Conservation (phyloP, 2,329 filamentous ascomycete species). For the Aureobasidium lini region DNA sequence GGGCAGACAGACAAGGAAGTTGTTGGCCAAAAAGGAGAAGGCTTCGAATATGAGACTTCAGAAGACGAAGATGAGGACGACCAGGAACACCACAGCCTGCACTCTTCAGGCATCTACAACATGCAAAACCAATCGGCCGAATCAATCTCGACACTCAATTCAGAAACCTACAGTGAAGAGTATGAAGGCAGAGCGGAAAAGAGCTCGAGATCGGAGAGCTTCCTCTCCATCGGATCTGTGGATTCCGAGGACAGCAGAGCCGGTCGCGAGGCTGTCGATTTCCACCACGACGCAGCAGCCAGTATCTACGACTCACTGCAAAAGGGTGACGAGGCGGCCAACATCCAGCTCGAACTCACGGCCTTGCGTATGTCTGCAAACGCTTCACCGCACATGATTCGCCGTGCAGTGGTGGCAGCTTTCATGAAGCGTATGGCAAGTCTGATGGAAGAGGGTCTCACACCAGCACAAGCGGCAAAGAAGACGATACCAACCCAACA, state of each 20-base stretch:
- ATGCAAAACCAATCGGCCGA: constrained; percentile 42
- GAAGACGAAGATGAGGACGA: constrained; percentile 57
- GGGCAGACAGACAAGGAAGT: constrained; percentile 41
- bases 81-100: constrained; percentile 37
- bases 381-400: constrained; percentile 81
- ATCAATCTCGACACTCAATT: constrained; percentile 59
- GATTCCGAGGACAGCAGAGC: constrained; percentile 52
- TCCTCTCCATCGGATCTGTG: constrained; percentile 53
- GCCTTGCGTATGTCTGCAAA: constrained; percentile 86
- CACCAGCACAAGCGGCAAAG: constrained; percentile 34
- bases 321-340: constrained; percentile 63
- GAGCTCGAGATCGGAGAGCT: constrained; percentile 25
- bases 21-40: constrained; percentile 52
- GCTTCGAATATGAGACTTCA: constrained; percentile 50
- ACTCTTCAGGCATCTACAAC: constrained; percentile 38
- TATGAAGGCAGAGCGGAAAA: constrained; percentile 14
- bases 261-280: constrained; percentile 46
- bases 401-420: constrained; percentile 74
- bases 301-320: constrained; percentile 82
- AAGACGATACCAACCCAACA: constrained; percentile 45
- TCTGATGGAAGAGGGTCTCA: constrained; percentile 45
- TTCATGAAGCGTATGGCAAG: constrained; percentile 76
- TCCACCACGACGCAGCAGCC: constrained; percentile 79
- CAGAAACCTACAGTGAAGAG: constrained; percentile 37
- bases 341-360: constrained; percentile 90